Evolutionary conservation across 2,329 filamentous ascomycete species (phyloP).

Genomic region (Conoideocrella luteorostrata): DNA sequence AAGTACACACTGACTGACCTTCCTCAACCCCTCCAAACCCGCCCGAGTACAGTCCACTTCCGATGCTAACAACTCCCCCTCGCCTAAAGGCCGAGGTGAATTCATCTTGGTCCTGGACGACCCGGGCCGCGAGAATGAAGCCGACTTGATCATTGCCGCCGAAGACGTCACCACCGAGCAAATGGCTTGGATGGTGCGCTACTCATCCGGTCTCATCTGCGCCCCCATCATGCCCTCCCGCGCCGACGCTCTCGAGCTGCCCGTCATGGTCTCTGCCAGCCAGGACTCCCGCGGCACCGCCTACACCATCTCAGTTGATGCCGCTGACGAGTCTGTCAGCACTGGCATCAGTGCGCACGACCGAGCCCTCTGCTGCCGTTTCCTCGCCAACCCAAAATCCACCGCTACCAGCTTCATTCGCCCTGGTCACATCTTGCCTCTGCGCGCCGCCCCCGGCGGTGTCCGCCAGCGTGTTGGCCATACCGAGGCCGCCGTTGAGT

Average conservation of each 20-base stretch:
- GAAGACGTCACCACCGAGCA: constrained; percentile 77
- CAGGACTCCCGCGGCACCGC: constrained; percentile 87
- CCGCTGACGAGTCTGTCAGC: constrained; percentile 62
- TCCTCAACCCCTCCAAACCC: constrained; percentile 6
- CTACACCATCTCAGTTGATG: constrained; percentile 87
- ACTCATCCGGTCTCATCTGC: constrained; percentile 88
- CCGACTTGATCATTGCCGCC: constrained; percentile 93
- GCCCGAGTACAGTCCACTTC: too few species aligned
- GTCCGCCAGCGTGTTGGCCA: constrained; percentile 76
- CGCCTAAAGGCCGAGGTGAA: constrained; percentile 61
- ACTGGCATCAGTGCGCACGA: constrained; percentile 91
- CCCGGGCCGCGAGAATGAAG: constrained; percentile 91
- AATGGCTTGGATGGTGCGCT: constrained; percentile 92
- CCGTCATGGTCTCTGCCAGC: constrained; percentile 73
- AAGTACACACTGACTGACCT: constrained; percentile 23
- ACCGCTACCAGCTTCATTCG: constrained; percentile 61
- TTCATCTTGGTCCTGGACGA: constrained; percentile 96
- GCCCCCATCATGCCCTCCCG: constrained; percentile 68
- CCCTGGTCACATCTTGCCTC: constrained; percentile 85
- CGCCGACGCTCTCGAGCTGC: constrained; percentile 66
- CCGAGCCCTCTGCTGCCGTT: constrained; percentile 72
- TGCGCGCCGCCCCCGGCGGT: constrained; percentile 72
- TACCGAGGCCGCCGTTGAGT: constrained; percentile 88
- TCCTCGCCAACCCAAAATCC: constrained; percentile 61
- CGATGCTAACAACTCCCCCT: constrained; percentile 1